Evolutionary conservation across 352 stramenopile genomes (phyloP).

Genomic region (Globisporangium camurandrum): DNA sequence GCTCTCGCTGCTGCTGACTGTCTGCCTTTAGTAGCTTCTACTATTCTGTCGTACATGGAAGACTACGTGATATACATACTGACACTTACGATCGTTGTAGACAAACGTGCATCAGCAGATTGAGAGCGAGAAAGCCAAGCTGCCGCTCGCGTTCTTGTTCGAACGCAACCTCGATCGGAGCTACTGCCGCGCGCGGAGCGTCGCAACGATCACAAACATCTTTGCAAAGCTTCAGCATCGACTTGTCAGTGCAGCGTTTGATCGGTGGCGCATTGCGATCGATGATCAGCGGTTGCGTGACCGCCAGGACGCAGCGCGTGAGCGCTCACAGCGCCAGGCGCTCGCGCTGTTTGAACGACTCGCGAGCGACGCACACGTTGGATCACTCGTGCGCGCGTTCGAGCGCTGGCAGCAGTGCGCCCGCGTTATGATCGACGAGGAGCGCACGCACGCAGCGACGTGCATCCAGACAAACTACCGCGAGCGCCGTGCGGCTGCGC

Average conservation of each 20-base stretch:
- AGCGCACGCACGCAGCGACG: constrained; percentile 17
- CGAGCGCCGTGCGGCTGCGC: constrained; percentile 21
- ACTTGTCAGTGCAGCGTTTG: constrained; percentile 35
- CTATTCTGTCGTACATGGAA: too few relatives aligned
- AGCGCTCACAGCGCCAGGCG: constrained; percentile 25
- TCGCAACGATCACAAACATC: constrained; percentile 47
- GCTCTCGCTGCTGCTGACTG: too few relatives aligned
- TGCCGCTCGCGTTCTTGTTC: constrained; percentile 71
- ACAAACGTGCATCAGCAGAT: too few relatives aligned
- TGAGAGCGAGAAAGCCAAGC: constrained; percentile 36
- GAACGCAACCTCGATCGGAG: constrained; percentile 51
- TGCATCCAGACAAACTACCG: constrained; percentile 39
- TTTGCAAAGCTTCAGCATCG: constrained; percentile 65
- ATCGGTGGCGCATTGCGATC: constrained; percentile 27
- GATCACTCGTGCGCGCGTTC: constrained; percentile 29
- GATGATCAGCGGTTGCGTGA: constrained; percentile 13
- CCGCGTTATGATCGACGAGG: not conserved
- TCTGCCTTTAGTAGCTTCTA: too few relatives aligned
- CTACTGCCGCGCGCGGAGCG: constrained; percentile 48
- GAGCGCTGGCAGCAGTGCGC: constrained; percentile 20
- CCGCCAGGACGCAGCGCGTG: constrained; percentile 17
- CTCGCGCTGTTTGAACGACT: constrained; percentile 45
- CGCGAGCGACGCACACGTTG: constrained; percentile 49
- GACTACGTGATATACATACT: too few relatives aligned
- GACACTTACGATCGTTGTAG: too few relatives aligned